Conservation (phyloP, 306 rosid species). For the Dicorynia guianensis region DNA sequence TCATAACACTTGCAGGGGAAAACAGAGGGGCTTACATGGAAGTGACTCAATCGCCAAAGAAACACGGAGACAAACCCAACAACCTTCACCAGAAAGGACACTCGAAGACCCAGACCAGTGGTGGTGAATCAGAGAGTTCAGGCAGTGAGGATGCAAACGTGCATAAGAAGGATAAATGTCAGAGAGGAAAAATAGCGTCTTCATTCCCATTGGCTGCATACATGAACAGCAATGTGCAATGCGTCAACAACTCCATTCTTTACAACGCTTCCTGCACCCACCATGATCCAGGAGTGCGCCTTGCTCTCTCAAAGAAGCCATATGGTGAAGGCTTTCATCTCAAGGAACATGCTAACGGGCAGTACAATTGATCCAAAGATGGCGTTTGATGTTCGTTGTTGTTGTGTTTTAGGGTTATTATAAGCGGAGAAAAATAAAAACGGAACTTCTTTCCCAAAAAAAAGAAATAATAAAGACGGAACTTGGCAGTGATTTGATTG, state of each 20-base stretch:
- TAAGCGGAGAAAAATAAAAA: constrained; percentile 25
- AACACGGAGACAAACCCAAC: constrained; percentile 40
- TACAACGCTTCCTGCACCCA: constrained; percentile 64
- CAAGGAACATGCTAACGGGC: constrained; percentile 43
- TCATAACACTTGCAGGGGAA: constrained; percentile 89
- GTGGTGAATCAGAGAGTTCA: constrained; percentile 30
- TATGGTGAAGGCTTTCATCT: constrained; percentile 49
- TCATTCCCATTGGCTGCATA: constrained; percentile 60
- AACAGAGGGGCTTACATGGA: constrained; percentile 92
- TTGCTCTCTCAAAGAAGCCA: constrained; percentile 71
- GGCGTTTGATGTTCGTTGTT: constrained; percentile 5
- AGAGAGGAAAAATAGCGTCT: constrained; percentile 38
- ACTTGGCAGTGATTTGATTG: constrained; percentile 31
- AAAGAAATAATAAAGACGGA: too few species aligned
- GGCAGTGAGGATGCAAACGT: constrained; percentile 44
- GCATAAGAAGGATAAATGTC: constrained; percentile 50
- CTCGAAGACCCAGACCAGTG: neutral
- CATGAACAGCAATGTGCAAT: constrained; percentile 91
- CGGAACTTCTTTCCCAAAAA: too few species aligned
- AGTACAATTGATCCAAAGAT: constrained; percentile 7
- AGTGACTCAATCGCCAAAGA: constrained; percentile 51
- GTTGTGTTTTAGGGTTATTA: constrained; percentile 35
- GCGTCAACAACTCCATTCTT: constrained; percentile 80
- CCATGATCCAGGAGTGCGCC: constrained; percentile 86
- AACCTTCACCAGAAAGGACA: constrained; percentile 48